Conservation (phyloP, 352 stramenopile species). For the Peronosclerospora sorghi region DNA sequence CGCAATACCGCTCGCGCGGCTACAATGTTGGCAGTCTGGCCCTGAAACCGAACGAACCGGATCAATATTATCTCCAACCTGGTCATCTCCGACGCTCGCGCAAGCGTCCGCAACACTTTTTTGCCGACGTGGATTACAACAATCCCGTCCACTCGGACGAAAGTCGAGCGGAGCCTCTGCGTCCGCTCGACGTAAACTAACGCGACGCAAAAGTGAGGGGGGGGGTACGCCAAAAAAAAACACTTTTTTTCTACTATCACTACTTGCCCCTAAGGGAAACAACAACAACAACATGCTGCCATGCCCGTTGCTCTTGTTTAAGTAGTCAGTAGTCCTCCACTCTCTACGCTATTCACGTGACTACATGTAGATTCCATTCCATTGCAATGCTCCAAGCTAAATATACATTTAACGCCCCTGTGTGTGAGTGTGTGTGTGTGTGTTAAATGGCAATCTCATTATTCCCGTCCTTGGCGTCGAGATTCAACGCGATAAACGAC, state of each 20-base stretch:
- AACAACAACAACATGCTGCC: neutral
- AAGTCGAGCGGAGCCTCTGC: conserved; percentile 39
- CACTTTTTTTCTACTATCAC: too few species aligned
- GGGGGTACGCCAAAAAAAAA: too few species aligned
- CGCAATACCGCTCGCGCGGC: conserved; percentile 61
- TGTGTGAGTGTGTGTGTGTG: neutral
- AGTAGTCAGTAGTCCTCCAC: too few species aligned
- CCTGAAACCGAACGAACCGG: conserved; percentile 43
- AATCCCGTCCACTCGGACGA: conserved; percentile 36
- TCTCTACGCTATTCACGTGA: neutral
- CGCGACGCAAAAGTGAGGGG: neutral
- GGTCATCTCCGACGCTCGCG: conserved; percentile 57
- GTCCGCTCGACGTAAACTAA: conserved; percentile 50
- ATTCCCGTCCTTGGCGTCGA: conserved; percentile 21
- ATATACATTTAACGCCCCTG: conserved; percentile 18
- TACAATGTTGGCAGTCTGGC: conserved; percentile 73
- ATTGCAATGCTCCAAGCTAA: conserved; percentile 20
- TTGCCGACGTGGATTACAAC: conserved; percentile 81
- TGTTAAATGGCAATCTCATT: conserved; percentile 30
- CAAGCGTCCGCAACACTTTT: conserved; percentile 49
- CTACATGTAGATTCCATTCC: conserved; percentile 7
- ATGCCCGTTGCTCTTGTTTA: neutral
- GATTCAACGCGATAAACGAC: conserved; percentile 28
- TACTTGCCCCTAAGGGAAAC: neutral
- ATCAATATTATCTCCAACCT: conserved; percentile 79